Base-by-base conservation (phyloP, 2,329 filamentous ascomycete genomes). In the Arachnomyces sp. region DNA sequence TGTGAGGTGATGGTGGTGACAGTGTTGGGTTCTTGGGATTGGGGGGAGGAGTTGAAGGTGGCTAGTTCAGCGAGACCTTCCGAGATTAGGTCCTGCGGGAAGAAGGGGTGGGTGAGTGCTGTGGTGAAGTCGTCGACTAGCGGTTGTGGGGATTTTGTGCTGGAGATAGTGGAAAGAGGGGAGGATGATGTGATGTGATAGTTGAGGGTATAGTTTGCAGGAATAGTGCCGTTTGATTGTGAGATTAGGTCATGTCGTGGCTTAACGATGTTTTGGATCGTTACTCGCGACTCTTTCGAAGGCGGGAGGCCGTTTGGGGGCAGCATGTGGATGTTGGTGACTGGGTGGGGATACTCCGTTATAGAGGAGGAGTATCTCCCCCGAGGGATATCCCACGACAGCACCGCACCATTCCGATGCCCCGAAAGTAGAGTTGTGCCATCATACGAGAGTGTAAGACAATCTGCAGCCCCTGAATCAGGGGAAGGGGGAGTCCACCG, bases 241-340 rank as follows among this genome's bases (percentile, higher is more conserved):
- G 54, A 50, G n/a, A 53, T 51, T 40, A 62, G 57, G 44, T 66
- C 65, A 45, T 66, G 65, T 45, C 63, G 62, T n/a, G 90, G 90
- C 66, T 94, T 95, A 44, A 90, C 72, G 16, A 95, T 73, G 1
- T 72, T 74, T 38, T 70, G 66, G 15, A 75, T 63, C 12, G 74
- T 68, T 49, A 76, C 72, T 13, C 71, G 73, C 55, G 52, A 51
- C 35, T 46, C 48, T 28, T 52, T 47, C 16, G 44, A 53, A 31
- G 49, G 56, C 18, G 64, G 58, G 52, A 71, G 70, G 44, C 66
- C 65, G 59, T 63, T 70, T 0, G 84, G 79, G 7, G 79, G 73
- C 18, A 86, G 67, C 61, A 92, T 84, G n/a, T 72, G 58, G 16
- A 96, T 55, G 51, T 93, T 94, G 8, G 85, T 92, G 28, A 94